Conservation (phyloP, 192 early-diverging fungal species). For the Endogone sp. region DNA sequence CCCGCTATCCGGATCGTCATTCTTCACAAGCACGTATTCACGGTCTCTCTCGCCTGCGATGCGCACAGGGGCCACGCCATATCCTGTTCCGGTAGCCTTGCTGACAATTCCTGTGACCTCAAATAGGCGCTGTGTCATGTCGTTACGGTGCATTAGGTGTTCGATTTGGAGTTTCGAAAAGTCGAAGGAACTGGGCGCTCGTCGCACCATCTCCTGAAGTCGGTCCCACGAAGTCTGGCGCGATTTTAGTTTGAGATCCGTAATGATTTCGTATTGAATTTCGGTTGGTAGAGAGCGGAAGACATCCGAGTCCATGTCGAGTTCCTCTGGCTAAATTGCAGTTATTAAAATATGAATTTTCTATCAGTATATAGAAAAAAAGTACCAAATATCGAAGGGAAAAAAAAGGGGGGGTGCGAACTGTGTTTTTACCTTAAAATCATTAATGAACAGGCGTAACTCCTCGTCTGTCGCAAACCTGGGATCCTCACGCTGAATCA, state of each 20-base stretch:
- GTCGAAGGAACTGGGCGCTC: slow-evolving; percentile 71
- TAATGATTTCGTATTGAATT: slow-evolving; percentile 89
- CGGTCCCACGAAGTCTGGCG: slow-evolving; percentile 74
- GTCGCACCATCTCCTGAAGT: slow-evolving; percentile 62
- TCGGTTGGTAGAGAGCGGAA: slow-evolving; percentile 77
- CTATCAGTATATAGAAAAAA: background rate
- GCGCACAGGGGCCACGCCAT: slow-evolving; percentile 39
- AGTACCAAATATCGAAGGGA: background rate
- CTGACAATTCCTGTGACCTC: slow-evolving; percentile 41
- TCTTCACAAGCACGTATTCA: slow-evolving; percentile 85
- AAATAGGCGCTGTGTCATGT: slow-evolving; percentile 71
- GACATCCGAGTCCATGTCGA: slow-evolving; percentile 76
- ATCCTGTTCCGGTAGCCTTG: slow-evolving; percentile 9
- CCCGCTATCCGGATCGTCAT: slow-evolving; percentile 56
- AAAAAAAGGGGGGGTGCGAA: no score
- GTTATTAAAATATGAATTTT: no score
- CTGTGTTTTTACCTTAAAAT: slow-evolving; percentile 35
- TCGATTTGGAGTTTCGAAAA: slow-evolving; percentile 92
- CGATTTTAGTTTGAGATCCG: slow-evolving; percentile 79
- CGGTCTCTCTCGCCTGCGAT: slow-evolving; percentile 79
- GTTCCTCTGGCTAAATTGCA: slow-evolving; percentile 31
- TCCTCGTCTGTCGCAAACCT: slow-evolving; percentile 57
- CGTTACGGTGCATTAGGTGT: slow-evolving; percentile 76
- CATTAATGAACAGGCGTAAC: slow-evolving; percentile 40
- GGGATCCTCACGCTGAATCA: slow-evolving; percentile 33